Conservation (phyloP, 805 yeast species). For the Yarrowia bubula region DNA sequence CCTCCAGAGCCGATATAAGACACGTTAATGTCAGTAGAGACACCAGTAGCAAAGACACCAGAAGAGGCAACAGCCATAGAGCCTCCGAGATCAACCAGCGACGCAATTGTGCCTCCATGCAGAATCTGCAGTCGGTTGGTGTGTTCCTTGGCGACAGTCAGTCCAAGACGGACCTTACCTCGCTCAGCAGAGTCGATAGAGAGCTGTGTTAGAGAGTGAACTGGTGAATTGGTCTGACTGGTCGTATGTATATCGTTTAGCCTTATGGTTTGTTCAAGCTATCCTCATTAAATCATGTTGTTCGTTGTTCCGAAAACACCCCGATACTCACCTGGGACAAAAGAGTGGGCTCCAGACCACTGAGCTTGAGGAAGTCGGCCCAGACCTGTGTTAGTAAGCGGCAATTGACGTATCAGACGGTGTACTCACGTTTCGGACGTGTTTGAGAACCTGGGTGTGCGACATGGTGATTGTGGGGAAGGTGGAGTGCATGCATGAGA, state of each 20-base stretch:
- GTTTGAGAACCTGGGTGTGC: constrained; percentile 17
- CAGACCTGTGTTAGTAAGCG: constrained; percentile 33
- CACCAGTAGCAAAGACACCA: constrained; percentile 46
- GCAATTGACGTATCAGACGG: not conserved
- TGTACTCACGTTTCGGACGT: constrained; percentile 19
- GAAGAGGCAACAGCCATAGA: constrained; percentile 45
- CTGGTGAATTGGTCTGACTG: no score
- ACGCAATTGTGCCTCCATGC: constrained; percentile 46
- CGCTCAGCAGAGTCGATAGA: constrained; percentile 33
- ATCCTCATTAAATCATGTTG: not conserved
- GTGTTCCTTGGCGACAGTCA: constrained; percentile 40
- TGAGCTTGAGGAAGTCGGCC: constrained; percentile 34
- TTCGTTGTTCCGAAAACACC: not conserved
- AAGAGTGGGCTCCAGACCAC: constrained; percentile 39
- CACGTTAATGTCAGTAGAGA: constrained; percentile 44
- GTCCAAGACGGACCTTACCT: constrained; percentile 39
- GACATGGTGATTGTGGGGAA: constrained; percentile 24
- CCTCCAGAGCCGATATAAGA: constrained; percentile 45
- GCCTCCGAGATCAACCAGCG: constrained; percentile 46
- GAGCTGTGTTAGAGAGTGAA: constrained; percentile 15
- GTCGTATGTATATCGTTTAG: no score
- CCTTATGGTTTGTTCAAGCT: no score
- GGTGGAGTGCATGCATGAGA: not conserved
- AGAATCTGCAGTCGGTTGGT: constrained; percentile 43
- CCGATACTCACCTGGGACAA: constrained; percentile 32